Conservation (phyloP, 306 rosid genomes). For the Hippophae tibetana region DNA sequence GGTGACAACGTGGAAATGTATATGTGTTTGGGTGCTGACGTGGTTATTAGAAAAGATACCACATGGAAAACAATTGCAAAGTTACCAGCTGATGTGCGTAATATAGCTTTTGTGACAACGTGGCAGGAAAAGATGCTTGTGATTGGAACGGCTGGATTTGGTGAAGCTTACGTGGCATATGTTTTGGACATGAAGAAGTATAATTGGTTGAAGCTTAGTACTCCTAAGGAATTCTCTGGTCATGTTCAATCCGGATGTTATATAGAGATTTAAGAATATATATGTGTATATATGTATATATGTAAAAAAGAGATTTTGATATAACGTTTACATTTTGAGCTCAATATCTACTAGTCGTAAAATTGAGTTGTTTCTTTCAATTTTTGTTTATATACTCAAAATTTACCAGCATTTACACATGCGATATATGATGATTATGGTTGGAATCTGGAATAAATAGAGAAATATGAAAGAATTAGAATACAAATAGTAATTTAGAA, state of each 20-base stretch:
- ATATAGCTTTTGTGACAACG: slow-evolving; percentile 26
- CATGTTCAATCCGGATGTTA: slow-evolving; percentile 61
- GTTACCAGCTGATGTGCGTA: slow-evolving; percentile 35
- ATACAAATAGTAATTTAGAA: too few species aligned
- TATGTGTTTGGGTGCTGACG: slow-evolving; percentile 31
- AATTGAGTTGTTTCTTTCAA: too few species aligned
- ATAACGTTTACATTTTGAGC: not conserved
- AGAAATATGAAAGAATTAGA: too few species aligned
- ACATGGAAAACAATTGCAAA: slow-evolving; percentile 35
- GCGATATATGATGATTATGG: too few species aligned
- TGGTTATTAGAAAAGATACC: not conserved
- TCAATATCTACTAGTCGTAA: not conserved
- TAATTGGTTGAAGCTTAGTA: slow-evolving; percentile 33
- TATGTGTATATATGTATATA: not conserved
- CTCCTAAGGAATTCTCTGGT: slow-evolving; percentile 26
- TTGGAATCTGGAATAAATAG: too few species aligned
- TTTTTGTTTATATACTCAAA: too few species aligned
- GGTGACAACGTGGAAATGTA: slow-evolving; percentile 15
- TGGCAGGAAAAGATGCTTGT: slow-evolving; percentile 28
- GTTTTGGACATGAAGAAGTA: slow-evolving; percentile 16
- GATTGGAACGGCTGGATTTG: slow-evolving; percentile 41
- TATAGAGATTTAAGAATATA: slow-evolving; percentile 28
- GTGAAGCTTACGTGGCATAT: slow-evolving; percentile 34
- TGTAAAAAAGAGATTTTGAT: too few species aligned
- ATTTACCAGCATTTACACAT: too few species aligned